Evolutionary conservation across 75 land plant genomes (phyloP).

Genomic region (Sequoiadendron giganteum): DNA sequence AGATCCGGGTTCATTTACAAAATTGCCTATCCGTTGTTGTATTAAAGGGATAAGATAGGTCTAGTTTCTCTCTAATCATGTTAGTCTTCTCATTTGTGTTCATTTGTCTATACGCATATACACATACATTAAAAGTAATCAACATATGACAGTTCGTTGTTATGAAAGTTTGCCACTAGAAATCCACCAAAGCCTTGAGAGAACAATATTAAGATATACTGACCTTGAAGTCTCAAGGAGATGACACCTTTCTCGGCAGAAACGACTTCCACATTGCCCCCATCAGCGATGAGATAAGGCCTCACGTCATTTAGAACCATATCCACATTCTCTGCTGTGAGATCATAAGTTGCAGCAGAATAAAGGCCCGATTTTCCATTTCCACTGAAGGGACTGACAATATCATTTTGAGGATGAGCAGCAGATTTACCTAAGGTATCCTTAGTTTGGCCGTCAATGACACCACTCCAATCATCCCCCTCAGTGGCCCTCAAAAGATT

Average conservation of each 20-base stretch:
- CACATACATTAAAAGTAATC: neutral
- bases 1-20: neutral
- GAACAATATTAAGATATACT: neutral
- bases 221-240: conserved; percentile 87
- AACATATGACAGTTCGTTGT: neutral
- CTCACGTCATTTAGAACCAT: conserved; percentile 87
- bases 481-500: conserved; percentile 43
- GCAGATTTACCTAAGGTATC: conserved; percentile 15
- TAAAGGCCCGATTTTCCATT: conserved; percentile 54
- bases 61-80: neutral
- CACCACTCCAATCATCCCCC: conserved; percentile 57
- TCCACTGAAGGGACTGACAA: conserved; percentile 17
- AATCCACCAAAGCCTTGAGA: neutral
- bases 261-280: conserved; percentile 95
- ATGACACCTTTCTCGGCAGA: conserved; percentile 79
- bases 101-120: neutral
- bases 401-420: neutral
- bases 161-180: neutral
- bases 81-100: neutral
- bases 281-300: conserved; percentile 94
- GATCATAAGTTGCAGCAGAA: conserved; percentile 72
- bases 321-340: conserved; percentile 81
- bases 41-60: neutral
- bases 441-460: conserved; percentile 49
- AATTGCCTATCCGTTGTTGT: neutral